Evolutionary conservation across 1,284 basidiomycete species (phyloP), one percentile per base, ranked within the genome.

Genomic region (Boletellus sp.): DNA sequence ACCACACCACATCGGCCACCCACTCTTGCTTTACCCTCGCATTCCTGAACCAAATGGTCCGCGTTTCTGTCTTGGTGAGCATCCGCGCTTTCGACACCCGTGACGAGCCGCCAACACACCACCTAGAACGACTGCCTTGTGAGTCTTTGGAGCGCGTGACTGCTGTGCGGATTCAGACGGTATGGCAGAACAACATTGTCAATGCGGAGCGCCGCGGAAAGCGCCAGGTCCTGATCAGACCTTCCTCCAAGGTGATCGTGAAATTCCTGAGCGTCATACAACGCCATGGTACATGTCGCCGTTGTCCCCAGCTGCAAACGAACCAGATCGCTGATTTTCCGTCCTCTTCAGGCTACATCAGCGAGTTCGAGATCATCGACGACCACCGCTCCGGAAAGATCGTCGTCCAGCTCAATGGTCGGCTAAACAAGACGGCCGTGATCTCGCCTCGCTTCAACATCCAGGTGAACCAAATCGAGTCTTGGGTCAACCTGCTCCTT

Each of bases 381-480:
- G 97, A 99, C 80, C 97, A 99, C 77, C 94, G 97, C 59, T 89
- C 93, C 16, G 94, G 94, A 70, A 99, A 99, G 80, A 92, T 99
- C 62, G 95, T 99, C 65, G 85, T 99, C 63, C 94, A 99, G 77
- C 86, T 99, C 58, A 98, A 97, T 72, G 97, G 97, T 54, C 91
- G 94, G 57, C 84, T 99, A 64, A 99, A 99, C 86, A 99, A 99
- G 81, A 88, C 86, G 19, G 97, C 96, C 70, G 97, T 99, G 69
- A 97, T 99, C 77, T 98, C 96, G 32, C 95, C 95, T 44, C 88
- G 96, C 53, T 99, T 94, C 85, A 98, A 98, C 78, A 86, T 99
- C 60, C 91, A 94, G 70, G 89, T 93, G 59, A 86, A 76, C 66
- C 86, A 95, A 71, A 97, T 97, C 63, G 93, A 96, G 77, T 82